Percentiles rank a stretch among this genome's conserved stretches.
These are phyloP conservation scores for Ceratobasidium sp. DNA, from an alignment of 1,284 basidiomycete genomes.

Conservation along the genomic window DNA sequence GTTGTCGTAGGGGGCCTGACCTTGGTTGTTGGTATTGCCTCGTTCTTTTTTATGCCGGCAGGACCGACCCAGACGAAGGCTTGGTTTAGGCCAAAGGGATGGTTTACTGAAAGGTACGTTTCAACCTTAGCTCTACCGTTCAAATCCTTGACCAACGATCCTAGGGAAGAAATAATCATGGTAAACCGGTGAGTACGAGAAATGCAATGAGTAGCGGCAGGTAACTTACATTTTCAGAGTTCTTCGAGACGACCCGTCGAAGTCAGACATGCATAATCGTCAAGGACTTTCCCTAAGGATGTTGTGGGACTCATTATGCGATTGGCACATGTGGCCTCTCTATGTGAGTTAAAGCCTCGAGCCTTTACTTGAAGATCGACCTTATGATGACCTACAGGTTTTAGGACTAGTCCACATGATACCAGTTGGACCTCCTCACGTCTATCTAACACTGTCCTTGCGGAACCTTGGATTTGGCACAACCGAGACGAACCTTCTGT, in stretches of 20 bases:
- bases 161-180: conserved; percentile 66
- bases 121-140: neutral
- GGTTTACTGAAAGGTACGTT: conserved; percentile 68
- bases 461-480: conserved; percentile 55
- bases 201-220: neutral
- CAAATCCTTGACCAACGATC: conserved; percentile 36
- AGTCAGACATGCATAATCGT: conserved; percentile 83
- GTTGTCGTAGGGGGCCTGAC: conserved; percentile 62
- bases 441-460: conserved; percentile 55
- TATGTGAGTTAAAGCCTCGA: conserved; percentile 67
- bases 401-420: conserved; percentile 42
- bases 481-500: conserved; percentile 53
- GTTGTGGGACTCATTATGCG: conserved; percentile 69
- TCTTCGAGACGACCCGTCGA: conserved; percentile 77
- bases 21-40: conserved; percentile 67
- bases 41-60: conserved; percentile 79
- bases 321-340: conserved; percentile 79
- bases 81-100: conserved; percentile 77
- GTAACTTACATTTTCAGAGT: conserved; percentile 57
- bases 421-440: conserved; percentile 51
- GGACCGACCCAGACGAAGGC: conserved; percentile 76
- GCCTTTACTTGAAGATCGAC: neutral
- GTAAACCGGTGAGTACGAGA: conserved; percentile 57
- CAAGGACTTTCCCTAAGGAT: conserved; percentile 70
- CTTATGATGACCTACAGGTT: conserved; percentile 15